Evolutionary conservation across 2,329 filamentous ascomycete species (phyloP).

Genomic region (Cladophialophora chaetospira): DNA sequence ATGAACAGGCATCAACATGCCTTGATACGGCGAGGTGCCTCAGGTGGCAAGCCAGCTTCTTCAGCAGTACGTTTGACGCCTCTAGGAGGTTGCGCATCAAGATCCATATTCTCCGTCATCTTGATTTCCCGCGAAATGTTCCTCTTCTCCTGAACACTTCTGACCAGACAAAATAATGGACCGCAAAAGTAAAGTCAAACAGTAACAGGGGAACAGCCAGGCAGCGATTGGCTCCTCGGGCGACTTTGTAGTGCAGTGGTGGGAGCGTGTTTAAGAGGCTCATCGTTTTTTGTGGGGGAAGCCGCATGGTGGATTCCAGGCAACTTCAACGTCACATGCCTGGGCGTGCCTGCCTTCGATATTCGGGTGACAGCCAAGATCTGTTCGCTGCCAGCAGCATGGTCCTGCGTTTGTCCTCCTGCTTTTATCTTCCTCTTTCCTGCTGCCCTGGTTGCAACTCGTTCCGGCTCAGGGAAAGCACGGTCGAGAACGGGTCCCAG

Average conservation of each 20-base stretch:
- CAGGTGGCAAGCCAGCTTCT: constrained; percentile 41
- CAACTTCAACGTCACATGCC: neutral
- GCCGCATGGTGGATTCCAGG: neutral
- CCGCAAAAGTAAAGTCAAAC: neutral
- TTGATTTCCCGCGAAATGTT: neutral
- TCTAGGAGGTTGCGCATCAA: constrained; percentile 41
- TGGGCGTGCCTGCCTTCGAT: too few relatives aligned
- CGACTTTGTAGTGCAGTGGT: too few relatives aligned
- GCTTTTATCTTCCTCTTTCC: too few relatives aligned
- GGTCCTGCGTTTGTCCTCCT: neutral
- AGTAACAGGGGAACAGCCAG: too few relatives aligned
- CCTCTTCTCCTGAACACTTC: too few relatives aligned
- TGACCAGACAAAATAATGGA: neutral
- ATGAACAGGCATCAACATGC: constrained; percentile 39
- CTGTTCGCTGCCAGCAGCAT: too few relatives aligned
- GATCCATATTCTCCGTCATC: constrained; percentile 44
- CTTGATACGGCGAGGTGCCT: constrained; percentile 54
- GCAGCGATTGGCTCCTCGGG: neutral
- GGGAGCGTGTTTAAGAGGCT: too few relatives aligned
- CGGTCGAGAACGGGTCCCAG: neutral
- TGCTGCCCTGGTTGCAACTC: too few relatives aligned
- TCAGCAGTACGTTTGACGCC: constrained; percentile 56
- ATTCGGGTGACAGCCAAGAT: too few relatives aligned
- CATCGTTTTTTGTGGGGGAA: neutral
- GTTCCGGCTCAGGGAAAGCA: neutral